Evolutionary conservation across 352 stramenopile genomes (phyloP).

Genomic region (Pythium rhizo-oryzae): DNA sequence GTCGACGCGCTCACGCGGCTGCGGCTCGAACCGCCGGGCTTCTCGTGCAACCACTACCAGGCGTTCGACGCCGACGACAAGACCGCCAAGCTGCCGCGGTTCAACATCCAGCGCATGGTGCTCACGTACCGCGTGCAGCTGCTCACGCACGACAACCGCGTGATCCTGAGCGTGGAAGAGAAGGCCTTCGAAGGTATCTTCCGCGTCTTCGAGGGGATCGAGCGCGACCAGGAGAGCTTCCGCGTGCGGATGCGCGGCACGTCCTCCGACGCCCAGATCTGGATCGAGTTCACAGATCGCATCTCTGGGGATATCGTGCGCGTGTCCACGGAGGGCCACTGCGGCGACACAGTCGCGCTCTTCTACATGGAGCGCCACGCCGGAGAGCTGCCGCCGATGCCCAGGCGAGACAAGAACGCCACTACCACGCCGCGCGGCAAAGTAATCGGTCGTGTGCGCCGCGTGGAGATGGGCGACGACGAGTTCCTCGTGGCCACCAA

Average conservation of each 20-base stretch:
- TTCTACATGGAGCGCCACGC: slow-evolving; percentile 15
- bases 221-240: slow-evolving; percentile 11
- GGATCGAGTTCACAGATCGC: slow-evolving; percentile 11
- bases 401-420: neutral
- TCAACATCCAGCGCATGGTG: neutral
- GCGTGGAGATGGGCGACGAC: neutral
- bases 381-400: neutral
- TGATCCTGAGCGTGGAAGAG: neutral
- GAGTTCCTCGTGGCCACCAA: slow-evolving; percentile 7
- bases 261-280: neutral
- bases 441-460: slow-evolving; percentile 14
- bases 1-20: slow-evolving; percentile 4
- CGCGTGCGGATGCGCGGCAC: neutral
- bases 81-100: too few relatives aligned
- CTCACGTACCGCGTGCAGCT: neutral
- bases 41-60: neutral
- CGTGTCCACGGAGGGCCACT: slow-evolving; percentile 2
- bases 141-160: neutral
- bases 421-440: neutral
- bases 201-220: slow-evolving; percentile 8
- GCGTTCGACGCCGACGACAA: too few relatives aligned
- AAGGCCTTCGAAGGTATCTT: neutral
- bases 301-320: slow-evolving; percentile 4
- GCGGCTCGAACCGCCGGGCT: neutral
- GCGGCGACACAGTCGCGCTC: slow-evolving; percentile 2